These are phyloP conservation scores for Ustilago xerochloae DNA, from an alignment of 1,284 basidiomycete genomes.

Conservation along the genomic window DNA sequence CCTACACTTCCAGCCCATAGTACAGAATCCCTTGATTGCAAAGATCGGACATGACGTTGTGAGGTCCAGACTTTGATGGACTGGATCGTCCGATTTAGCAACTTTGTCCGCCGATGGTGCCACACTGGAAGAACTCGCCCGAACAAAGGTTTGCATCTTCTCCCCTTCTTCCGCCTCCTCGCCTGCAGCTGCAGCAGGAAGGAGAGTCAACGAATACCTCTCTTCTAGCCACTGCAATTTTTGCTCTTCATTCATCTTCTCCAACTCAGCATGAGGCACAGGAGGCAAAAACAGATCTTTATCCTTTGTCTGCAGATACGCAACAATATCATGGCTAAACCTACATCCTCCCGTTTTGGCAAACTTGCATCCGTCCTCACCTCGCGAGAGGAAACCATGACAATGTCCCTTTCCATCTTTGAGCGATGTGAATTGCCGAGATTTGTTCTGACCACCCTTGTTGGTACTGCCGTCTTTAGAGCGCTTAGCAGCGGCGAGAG, in stretches of 20 bases:
- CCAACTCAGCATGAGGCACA: slow-evolving; percentile 8
- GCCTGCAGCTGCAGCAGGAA: not conserved
- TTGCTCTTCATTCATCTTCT: slow-evolving; percentile 6
- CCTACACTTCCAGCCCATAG: slow-evolving; percentile 88
- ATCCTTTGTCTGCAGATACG: slow-evolving; percentile 82
- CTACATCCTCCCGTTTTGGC: slow-evolving; percentile 72
- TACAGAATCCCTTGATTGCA: slow-evolving; percentile 81
- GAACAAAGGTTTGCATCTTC: slow-evolving; percentile 21
- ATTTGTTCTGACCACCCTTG: slow-evolving; percentile 57
- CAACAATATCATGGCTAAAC: slow-evolving; percentile 80
- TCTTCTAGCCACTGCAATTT: slow-evolving; percentile 37
- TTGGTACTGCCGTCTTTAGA: slow-evolving; percentile 7
- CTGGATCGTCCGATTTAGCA: slow-evolving; percentile 31
- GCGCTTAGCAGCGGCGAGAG: slow-evolving; percentile 15
- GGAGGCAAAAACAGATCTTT: slow-evolving; percentile 74
- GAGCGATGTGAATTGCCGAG: slow-evolving; percentile 24
- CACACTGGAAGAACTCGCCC: slow-evolving; percentile 66
- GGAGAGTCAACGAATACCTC: slow-evolving; percentile 34
- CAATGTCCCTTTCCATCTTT: slow-evolving; percentile 34
- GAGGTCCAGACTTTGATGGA: slow-evolving; percentile 73
- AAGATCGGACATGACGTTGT: slow-evolving; percentile 77
- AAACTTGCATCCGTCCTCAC: slow-evolving; percentile 42
- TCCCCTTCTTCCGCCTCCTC: not conserved
- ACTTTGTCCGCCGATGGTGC: not conserved
- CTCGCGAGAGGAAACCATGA: slow-evolving; percentile 29